Conservation (phyloP, 108 stramenopile species). For the Skeletonema costatum region DNA sequence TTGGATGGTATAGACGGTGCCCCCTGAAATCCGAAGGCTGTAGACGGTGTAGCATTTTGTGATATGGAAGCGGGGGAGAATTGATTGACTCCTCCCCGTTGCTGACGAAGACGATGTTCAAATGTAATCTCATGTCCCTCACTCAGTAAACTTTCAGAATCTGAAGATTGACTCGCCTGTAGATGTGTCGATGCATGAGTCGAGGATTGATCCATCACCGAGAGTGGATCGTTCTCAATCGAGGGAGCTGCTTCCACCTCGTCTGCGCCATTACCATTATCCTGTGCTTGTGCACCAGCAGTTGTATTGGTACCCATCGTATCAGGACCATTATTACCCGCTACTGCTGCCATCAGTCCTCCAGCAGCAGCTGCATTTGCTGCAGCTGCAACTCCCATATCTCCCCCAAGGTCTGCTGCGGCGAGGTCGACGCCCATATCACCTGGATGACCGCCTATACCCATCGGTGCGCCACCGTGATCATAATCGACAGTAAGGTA, state of each 20-base stretch:
- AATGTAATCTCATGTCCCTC: background rate
- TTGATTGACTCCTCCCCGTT: background rate
- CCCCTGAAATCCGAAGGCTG: background rate
- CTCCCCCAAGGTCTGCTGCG: slow-evolving; percentile 12
- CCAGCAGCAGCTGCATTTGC: slow-evolving; percentile 35
- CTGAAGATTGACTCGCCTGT: background rate
- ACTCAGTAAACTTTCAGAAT: background rate
- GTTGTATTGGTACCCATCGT: background rate
- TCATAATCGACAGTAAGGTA: slow-evolving; percentile 75
- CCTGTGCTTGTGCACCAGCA: background rate
- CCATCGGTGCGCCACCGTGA: slow-evolving; percentile 16
- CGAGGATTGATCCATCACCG: slow-evolving; percentile 16
- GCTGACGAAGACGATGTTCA: slow-evolving; percentile 3
- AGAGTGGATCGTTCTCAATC: slow-evolving; percentile 45
- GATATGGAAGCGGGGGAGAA: slow-evolving; percentile 3
- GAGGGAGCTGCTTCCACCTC: background rate
- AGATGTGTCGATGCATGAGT: background rate
- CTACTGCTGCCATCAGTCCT: background rate
- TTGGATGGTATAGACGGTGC: background rate
- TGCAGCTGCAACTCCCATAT: slow-evolving; percentile 30
- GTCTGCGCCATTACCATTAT: background rate
- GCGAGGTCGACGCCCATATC: background rate
- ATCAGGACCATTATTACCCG: background rate
- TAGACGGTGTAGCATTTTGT: background rate
- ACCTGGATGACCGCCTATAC: slow-evolving; percentile 25